phyloP scores from a whole-genome alignment of 169 alveolate genomes.

The Eimeria mitis region DNA sequence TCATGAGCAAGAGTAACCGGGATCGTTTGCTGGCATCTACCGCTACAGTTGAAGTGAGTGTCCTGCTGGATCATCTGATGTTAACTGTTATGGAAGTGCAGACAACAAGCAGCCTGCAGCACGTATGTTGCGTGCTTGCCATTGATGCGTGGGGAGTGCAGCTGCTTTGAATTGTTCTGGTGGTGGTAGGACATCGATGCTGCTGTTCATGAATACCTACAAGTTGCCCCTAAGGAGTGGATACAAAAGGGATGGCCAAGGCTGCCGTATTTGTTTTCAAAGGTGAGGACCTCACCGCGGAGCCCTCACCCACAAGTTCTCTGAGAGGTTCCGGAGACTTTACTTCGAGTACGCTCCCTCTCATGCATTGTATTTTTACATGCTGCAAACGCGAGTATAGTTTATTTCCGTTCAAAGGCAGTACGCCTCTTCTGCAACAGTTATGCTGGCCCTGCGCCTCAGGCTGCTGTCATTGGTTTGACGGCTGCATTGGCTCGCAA shows the following conservation, averaged over 20 bases:
- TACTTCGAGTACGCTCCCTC: not conserved
- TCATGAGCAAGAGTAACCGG: slow-evolving; percentile 31
- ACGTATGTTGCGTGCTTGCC: not conserved
- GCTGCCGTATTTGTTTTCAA: slow-evolving; percentile 29
- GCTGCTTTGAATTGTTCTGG: not conserved
- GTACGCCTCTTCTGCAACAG: not conserved
- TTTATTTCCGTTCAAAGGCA: not conserved
- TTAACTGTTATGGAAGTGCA: not conserved
- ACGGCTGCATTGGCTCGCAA: slow-evolving; percentile 56
- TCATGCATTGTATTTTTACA: not conserved
- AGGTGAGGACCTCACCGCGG: not conserved
- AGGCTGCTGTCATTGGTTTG: slow-evolving; percentile 69
- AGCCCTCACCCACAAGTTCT: not conserved
- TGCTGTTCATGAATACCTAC: slow-evolving; percentile 8
- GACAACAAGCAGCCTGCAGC: not conserved
- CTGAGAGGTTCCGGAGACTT: not conserved
- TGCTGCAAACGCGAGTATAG: not conserved
- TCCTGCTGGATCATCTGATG: no score
- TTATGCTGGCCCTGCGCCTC: not conserved
- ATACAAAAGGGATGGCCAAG: slow-evolving; percentile 17
- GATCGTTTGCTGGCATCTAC: not conserved
- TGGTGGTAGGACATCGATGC: slow-evolving; percentile 20
- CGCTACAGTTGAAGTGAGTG: not conserved
- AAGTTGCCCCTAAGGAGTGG: not conserved
- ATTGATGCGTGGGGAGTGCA: not conserved